Conservation (phyloP, 2,329 filamentous ascomycete species). For the Arthrobotrys sphaeroides region DNA sequence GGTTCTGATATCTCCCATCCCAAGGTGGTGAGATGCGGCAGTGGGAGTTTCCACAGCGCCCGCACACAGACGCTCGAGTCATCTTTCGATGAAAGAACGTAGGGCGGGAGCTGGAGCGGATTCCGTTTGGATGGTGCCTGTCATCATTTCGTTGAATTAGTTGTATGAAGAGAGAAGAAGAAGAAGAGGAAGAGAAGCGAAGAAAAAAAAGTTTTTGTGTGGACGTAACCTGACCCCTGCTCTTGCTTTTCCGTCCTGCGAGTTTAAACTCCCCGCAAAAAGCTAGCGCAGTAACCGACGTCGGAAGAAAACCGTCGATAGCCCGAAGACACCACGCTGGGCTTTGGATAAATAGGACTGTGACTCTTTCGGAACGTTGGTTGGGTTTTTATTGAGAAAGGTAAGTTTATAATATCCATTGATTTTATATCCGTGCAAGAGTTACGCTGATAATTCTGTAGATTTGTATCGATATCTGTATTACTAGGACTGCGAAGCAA, state of each 20-base stretch:
- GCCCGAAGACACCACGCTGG: slow-evolving; percentile 46
- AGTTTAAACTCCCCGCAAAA: slow-evolving; percentile 8
- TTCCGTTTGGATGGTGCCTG: slow-evolving; percentile 48
- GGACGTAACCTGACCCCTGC: background rate
- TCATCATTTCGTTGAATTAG: slow-evolving; percentile 55
- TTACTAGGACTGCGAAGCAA: background rate
- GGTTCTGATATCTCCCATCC: slow-evolving; percentile 49
- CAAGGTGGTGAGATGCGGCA: slow-evolving; percentile 47
- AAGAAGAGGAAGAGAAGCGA: slow-evolving; percentile 8
- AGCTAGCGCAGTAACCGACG: slow-evolving; percentile 23
- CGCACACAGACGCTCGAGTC: slow-evolving; percentile 51
- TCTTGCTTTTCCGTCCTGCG: background rate
- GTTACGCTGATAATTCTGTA: background rate
- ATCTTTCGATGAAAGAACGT: slow-evolving; percentile 30
- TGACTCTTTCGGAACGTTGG: background rate
- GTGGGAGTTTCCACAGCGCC: slow-evolving; percentile 54
- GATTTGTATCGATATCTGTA: slow-evolving; percentile 9
- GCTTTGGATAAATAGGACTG: slow-evolving; percentile 44
- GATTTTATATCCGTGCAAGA: background rate
- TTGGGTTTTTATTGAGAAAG: background rate
- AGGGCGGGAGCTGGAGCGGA: slow-evolving; percentile 51
- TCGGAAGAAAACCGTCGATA: slow-evolving; percentile 54
- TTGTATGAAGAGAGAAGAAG: slow-evolving; percentile 52
- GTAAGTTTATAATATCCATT: background rate
- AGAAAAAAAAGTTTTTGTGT: slow-evolving; percentile 18